Base-by-base conservation (phyloP, 2,329 filamentous ascomycete genomes). In the Thyridium curvatum region DNA sequence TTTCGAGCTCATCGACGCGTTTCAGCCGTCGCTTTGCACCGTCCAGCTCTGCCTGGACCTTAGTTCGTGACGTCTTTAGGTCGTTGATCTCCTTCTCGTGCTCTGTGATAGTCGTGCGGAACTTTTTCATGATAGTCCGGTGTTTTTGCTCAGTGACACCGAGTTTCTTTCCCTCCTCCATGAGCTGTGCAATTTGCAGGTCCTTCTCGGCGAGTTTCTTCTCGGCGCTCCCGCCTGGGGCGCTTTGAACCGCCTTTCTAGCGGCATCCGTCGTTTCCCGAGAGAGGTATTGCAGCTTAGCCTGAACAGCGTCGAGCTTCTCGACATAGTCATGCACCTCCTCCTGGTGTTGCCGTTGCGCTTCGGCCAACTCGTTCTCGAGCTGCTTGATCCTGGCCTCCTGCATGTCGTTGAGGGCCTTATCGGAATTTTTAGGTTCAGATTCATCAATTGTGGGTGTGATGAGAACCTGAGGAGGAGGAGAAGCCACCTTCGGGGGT, bases 131-230 rank as follows among this genome's bases (percentile, higher is more conserved):
- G 4, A 83, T 82, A 6, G 78, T 78, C 44, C 91, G 73, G 46
- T 94, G 82, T 53, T 89, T 88, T 60, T 96, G 77, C 58, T 98
- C 93, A 1, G 78, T 85, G 50, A 84, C 86, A 2, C 88, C 90
- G 8, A 97, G 71, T 48, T 84, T 89, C 51, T 93, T 86, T 1
- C 94, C 93, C 65, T 98, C 93, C 50, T 94, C 84, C 71, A 98
- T 85, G 12, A 98, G 68, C 34, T 90, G 67, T 3, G 90, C 87
- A 52, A 97, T 94, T 56, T 86, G 86, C 51, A 91, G 82, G 51
- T 97, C 90, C 55, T 89, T 94, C 52, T 94, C 89, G 1, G 87
- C 85, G 12, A 97, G 60, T 54, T 86, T 89, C 58, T 83, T 86
- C 47, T 94, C 86, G 2, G 71, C 41, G 40, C 81, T 86, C 6